Base-by-base conservation (phyloP, 805 yeast species). In the Brettanomyces naardenensis region DNA sequence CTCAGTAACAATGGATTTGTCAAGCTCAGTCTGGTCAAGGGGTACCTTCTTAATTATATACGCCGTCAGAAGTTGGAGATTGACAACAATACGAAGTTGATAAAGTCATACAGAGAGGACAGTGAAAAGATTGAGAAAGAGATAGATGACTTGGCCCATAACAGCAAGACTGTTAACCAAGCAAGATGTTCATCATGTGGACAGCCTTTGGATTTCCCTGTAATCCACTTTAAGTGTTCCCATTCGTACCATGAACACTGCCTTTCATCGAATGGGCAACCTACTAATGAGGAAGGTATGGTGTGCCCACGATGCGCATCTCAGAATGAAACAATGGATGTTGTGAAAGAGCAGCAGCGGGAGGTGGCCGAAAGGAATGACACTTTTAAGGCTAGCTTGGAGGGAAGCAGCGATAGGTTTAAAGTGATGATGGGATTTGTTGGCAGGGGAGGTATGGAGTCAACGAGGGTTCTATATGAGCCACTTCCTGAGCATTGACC, bases 221-320 rank as follows among this genome's bases (percentile, higher is more conserved):
- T 80, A 3, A 73, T 84, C 1, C 94, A 85, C 49, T 92, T 90
- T 64, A 73, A 77, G 45, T 92, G 98, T 62, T 69, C 71, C 22
- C 98, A 92, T 52, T 76, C 92, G 3, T 88, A 75, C 53, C 97
- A 92, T 53, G 84, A 81, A 47, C 66, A 81, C 31, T 92, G 98
- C 53, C 59, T 56, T 4, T 38, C 44, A 7, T 39, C 37, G 18
- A 58, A 56, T 17, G 10, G 19, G 6, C 19, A 30, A 9, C 15
- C 7, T 5, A 20, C 4, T 18, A 31, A 32, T 13, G 33, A 15
- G 28, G 29, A 13, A 5, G 40, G 33, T 29, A 7, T 35, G 6
- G 34, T 62, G 31, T 90, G 97, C 54, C 95, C 97, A 0, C 65
- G 69, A 29, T 90, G 97, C 54, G 57, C 78, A 2, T 71, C 75